Base-by-base conservation (phyloP, 306 rosid species). In the Senna siamea region DNA sequence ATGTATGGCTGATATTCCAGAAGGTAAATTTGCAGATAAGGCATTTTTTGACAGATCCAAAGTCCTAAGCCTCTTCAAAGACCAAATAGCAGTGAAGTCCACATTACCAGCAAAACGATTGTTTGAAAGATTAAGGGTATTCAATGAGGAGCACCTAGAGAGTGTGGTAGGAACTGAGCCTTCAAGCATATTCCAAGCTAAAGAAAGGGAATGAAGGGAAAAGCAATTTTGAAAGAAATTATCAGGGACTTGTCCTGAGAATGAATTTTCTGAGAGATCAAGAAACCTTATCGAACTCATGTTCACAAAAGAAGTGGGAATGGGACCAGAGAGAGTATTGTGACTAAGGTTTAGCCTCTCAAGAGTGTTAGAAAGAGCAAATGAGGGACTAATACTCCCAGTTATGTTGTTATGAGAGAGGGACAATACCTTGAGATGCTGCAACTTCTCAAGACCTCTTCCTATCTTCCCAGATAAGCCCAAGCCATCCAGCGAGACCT, bases 1-100 rank as follows among this genome's bases (percentile, higher is more conserved):
- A 83, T 87, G 96, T 17, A 89, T 57, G 32, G 80, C 70, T 61
- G 98, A 91, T 53, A 94, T 79, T 5, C 97, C 97, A 46, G 58
- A 40, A 11, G 90, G 85, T 5, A 91, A 22, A 14, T 79, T 26
- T 19, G 95, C 98, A 3, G 93, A 82, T 26, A 94, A 80, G 7
- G 26, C 81, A 83, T 94, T 94, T 66, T 73, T 81, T 2, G 98
- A 94, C 10, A 94, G 93, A 83, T 94, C 97, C 66, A 94, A 58
- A 23, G 62, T 54, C 59, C 98, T 83, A 63, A 94, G 88, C 81
- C 96, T 84, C 30, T 30, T 35, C 73, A 91, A 54, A 20, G 86
- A 76, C 90, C 96, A 89, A 86, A 91, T 38, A 59, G 89, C 86
- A 65, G 70, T 46, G 23, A 91, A 89, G 64, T 79, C 85, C 30